Evolutionary conservation across 257 asterid genomes (phyloP).

Genomic region (Solanum chiquidenum): DNA sequence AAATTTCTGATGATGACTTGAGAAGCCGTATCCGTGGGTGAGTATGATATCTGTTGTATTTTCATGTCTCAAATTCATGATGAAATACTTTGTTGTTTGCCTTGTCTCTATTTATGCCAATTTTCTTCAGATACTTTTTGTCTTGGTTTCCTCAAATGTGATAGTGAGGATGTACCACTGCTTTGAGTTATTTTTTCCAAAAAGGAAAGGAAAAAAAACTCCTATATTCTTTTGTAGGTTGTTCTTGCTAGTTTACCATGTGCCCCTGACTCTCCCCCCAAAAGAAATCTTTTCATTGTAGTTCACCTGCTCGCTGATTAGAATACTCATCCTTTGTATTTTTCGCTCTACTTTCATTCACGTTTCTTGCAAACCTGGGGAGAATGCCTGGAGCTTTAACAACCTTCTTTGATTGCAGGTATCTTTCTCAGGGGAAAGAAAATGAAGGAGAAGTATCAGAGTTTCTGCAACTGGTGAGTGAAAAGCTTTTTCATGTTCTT

Average conservation of each 20-base stretch:
- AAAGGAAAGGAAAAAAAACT: not conserved
- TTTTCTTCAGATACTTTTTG: not conserved
- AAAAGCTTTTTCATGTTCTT: not conserved
- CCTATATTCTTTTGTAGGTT: not conserved
- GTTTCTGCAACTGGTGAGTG: constrained; percentile 85
- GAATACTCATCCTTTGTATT: not conserved
- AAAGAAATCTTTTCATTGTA: not conserved
- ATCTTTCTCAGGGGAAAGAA: constrained; percentile 59
- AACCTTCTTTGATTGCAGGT: constrained; percentile 30
- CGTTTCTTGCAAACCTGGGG: not conserved
- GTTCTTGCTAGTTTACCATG: not conserved
- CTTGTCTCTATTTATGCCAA: not conserved
- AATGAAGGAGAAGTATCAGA: constrained; percentile 23
- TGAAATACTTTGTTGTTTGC: not conserved
- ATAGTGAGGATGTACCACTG: not conserved
- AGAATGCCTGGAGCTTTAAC: not conserved
- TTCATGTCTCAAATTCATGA: not conserved
- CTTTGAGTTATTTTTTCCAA: not conserved
- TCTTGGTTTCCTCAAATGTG: not conserved
- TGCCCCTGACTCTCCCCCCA: not conserved
- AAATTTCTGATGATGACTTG: constrained; percentile 70
- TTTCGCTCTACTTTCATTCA: not conserved
- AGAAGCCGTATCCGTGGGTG: constrained; percentile 83
- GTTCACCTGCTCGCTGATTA: not conserved
- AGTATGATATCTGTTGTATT: constrained; percentile 2